A percentile compares a stretch with the other conserved stretches of the same genome.
phyloP scores from a whole-genome alignment of 345 rosid species.

The Pugionium dolabratum region DNA sequence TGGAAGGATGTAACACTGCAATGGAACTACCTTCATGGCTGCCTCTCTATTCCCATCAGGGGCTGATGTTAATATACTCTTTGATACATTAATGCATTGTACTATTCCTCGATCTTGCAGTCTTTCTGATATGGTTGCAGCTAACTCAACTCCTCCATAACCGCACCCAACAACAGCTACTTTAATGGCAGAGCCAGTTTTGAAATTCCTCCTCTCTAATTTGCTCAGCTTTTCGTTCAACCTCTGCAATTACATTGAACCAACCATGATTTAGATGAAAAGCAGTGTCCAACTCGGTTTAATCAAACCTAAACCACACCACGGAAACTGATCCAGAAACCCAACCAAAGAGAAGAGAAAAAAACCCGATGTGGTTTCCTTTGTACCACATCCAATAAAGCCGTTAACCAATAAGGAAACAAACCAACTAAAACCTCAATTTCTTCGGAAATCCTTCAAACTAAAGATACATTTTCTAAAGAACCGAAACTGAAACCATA shows the following conservation, averaged over 20 bases:
- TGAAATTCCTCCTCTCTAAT: slow-evolving; percentile 72
- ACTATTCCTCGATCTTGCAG: slow-evolving; percentile 76
- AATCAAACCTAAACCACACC: neutral
- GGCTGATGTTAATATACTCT: slow-evolving; percentile 72
- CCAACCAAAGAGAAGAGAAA: neutral
- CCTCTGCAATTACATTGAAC: slow-evolving; percentile 55
- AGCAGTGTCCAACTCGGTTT: neutral
- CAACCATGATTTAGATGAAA: slow-evolving; percentile 2
- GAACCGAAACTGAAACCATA: neutral
- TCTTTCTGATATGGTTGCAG: slow-evolving; percentile 93
- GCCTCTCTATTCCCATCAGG: slow-evolving; percentile 90
- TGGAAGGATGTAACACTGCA: neutral
- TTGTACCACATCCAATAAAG: neutral
- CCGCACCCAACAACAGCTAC: slow-evolving; percentile 95
- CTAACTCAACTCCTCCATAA: slow-evolving; percentile 91
- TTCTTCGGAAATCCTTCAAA: neutral
- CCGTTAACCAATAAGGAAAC: neutral
- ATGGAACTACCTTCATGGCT: slow-evolving; percentile 65
- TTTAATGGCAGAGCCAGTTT: slow-evolving; percentile 50
- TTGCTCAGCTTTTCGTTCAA: slow-evolving; percentile 59
- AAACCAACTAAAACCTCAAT: neutral
- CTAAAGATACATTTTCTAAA: neutral
- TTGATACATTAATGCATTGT: slow-evolving; percentile 73
- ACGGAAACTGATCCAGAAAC: neutral
- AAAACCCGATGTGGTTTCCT: neutral